Conservation (phyloP, 2,329 filamentous ascomycete species). For the Plectosphaerella plurivora region DNA sequence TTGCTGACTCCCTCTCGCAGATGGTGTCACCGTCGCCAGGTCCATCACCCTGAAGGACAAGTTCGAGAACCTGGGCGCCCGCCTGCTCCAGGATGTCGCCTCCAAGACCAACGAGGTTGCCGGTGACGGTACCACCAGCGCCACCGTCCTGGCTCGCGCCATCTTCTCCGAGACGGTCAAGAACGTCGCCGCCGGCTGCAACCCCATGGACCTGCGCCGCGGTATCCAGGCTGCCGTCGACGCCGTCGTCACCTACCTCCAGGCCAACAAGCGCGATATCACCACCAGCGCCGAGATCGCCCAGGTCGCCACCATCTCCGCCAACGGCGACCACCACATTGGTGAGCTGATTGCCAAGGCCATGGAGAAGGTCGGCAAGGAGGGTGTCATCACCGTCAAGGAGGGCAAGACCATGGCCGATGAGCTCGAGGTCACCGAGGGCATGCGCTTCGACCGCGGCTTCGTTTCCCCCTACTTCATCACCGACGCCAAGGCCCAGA, state of each 20-base stretch:
- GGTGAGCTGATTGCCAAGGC: slow-evolving; percentile 94
- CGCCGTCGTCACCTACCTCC: slow-evolving; percentile 88
- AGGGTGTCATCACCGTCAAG: slow-evolving; percentile 99
- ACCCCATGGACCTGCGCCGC: slow-evolving; percentile 97
- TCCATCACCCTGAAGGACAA: slow-evolving; percentile 95
- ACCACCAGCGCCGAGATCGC: slow-evolving; percentile 96
- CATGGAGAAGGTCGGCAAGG: slow-evolving; percentile 99
- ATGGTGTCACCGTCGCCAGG: slow-evolving; percentile 85
- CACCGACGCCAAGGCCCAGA: slow-evolving; percentile 96
- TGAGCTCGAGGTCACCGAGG: slow-evolving; percentile 98
- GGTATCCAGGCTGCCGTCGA: slow-evolving; percentile 97
- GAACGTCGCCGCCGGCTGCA: slow-evolving; percentile 98
- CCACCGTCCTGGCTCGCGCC: slow-evolving; percentile 91
- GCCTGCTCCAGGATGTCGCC: slow-evolving; percentile 94
- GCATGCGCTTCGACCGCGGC: slow-evolving; percentile 99
- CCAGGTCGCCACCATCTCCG: slow-evolving; percentile 96
- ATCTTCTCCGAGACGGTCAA: slow-evolving; percentile 99
- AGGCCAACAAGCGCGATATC: slow-evolving; percentile 95
- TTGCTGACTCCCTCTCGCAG: slow-evolving; percentile 36
- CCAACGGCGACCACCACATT: slow-evolving; percentile 94
- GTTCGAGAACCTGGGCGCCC: slow-evolving; percentile 98
- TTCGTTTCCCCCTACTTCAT: slow-evolving; percentile 99
- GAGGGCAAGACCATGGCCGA: slow-evolving; percentile 98
- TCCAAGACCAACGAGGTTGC: slow-evolving; percentile 99
- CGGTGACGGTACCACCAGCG: slow-evolving; percentile 97